These are phyloP conservation scores for Syncephalastrum sp. DNA, from an alignment of 371 early-diverging fungal genomes.

Conservation along the genomic window DNA sequence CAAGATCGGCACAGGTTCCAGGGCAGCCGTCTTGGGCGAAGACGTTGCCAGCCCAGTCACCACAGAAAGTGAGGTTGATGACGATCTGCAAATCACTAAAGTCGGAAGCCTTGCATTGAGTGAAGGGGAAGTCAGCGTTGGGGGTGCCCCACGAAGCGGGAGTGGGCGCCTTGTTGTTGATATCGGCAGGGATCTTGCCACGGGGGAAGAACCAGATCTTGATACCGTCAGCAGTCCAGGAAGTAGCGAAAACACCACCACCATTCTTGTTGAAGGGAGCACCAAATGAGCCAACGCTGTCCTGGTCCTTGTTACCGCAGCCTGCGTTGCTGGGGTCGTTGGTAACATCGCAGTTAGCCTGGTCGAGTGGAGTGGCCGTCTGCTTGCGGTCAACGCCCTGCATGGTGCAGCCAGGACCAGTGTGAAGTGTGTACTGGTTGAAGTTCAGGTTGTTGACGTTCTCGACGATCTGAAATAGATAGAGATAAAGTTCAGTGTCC, in stretches of 20 bases:
- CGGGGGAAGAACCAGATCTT: conserved; percentile 38
- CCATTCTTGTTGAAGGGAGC: conserved; percentile 23
- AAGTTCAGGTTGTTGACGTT: conserved; percentile 25
- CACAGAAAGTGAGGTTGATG: conserved; percentile 21
- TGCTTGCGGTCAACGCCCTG: neutral
- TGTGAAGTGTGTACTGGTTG: conserved; percentile 28
- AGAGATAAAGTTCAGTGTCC: neutral
- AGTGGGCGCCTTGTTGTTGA: conserved; percentile 14
- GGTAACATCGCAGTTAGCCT: conserved; percentile 11
- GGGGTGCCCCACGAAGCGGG: conserved; percentile 30
- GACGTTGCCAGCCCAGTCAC: conserved; percentile 19
- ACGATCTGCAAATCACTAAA: conserved; percentile 15
- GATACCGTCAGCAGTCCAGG: conserved; percentile 27
- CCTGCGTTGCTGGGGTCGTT: conserved; percentile 19
- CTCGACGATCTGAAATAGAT: conserved; percentile 25
- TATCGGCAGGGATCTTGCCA: conserved; percentile 29
- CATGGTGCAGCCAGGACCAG: conserved; percentile 15
- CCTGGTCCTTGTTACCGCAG: conserved; percentile 12
- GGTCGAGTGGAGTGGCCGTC: conserved; percentile 4
- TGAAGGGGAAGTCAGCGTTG: conserved; percentile 21
- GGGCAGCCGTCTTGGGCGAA: conserved; percentile 6
- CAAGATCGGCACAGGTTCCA: conserved; percentile 13
- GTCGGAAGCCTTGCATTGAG: conserved; percentile 3
- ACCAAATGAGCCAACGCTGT: conserved; percentile 23
- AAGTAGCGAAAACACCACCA: conserved; percentile 40